A percentile compares a stretch with the other conserved stretches of the same genome.
These are phyloP conservation scores for Artemisia annua DNA, from an alignment of 129 eudicot species.

Conservation along the genomic window DNA sequence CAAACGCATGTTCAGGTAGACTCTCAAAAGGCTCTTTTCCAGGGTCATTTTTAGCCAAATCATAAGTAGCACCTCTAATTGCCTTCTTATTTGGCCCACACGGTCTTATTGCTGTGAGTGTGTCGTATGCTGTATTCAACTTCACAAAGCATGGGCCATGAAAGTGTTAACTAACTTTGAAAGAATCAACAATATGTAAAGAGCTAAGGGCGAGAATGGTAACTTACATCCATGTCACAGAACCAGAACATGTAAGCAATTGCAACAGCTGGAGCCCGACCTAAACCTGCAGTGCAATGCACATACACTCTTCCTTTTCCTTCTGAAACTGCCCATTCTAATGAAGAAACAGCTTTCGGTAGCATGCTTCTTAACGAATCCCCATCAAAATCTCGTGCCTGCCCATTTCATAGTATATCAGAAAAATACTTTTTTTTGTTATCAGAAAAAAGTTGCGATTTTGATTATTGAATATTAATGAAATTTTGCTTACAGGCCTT, in stretches of 20 bases:
- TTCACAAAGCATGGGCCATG: conserved; percentile 25
- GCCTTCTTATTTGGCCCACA: conserved; percentile 94
- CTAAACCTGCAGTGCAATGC: conserved; percentile 97
- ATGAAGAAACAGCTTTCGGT: conserved; percentile 83
- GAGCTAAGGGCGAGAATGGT: not conserved
- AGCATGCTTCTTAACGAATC: conserved; percentile 80
- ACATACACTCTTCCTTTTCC: conserved; percentile 84
- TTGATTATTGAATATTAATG: not conserved
- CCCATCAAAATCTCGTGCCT: conserved; percentile 96
- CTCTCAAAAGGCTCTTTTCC: conserved; percentile 79
- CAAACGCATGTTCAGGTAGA: conserved; percentile 82
- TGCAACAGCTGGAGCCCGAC: conserved; percentile 95
- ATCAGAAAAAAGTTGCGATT: not conserved
- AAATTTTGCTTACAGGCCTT: conserved; percentile 80
- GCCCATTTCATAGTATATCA: conserved; percentile 11
- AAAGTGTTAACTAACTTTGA: conserved; percentile 5
- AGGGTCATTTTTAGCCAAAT: conserved; percentile 70
- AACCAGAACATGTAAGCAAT: conserved; percentile 98
- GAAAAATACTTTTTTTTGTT: too few species aligned
- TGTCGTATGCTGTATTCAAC: conserved; percentile 66
- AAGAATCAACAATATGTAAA: not conserved
- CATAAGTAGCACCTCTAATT: conserved; percentile 87
- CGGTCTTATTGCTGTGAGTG: conserved; percentile 72
- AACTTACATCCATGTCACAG: conserved; percentile 73
- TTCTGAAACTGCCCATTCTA: conserved; percentile 90